Conservation (phyloP, 441 rosid species). For the Dalechampia spathulata region DNA sequence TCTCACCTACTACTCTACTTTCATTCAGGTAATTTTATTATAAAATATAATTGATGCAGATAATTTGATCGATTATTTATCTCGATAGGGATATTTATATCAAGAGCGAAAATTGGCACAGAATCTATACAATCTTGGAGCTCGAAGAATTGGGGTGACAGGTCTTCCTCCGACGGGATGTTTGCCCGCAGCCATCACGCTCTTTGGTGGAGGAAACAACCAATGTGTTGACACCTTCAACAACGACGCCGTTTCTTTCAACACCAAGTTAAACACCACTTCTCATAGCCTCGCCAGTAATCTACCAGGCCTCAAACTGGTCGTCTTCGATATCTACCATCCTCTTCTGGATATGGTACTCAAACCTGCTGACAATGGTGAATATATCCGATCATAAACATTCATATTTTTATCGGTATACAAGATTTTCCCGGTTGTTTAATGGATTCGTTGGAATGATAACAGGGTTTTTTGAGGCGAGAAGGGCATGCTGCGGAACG, state of each 20-base stretch:
- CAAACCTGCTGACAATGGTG: constrained; percentile 48
- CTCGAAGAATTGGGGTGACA: constrained; percentile 80
- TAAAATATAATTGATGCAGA: too few species aligned
- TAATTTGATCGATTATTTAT: too few species aligned
- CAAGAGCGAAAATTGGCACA: too few species aligned
- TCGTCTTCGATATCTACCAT: constrained; percentile 69
- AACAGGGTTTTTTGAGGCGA: constrained; percentile 79
- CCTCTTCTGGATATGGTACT: constrained; percentile 72
- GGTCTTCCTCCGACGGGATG: constrained; percentile 83
- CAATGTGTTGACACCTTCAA: constrained; percentile 70
- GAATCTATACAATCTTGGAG: constrained; percentile 73
- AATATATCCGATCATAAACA: background rate
- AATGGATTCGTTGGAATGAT: too few species aligned
- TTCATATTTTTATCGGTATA: background rate
- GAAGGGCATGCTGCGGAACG: constrained; percentile 92
- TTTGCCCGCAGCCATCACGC: constrained; percentile 85
- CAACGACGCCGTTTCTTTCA: constrained; percentile 63
- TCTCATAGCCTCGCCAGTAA: constrained; percentile 43
- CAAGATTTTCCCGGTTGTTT: background rate
- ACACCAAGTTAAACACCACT: constrained; percentile 59
- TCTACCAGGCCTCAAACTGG: constrained; percentile 76
- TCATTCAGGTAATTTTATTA: constrained; percentile 86
- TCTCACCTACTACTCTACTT: constrained; percentile 48
- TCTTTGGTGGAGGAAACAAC: constrained; percentile 69
- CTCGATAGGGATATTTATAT: too few species aligned